Evolutionary conservation across 2,329 filamentous ascomycete species (phyloP), one percentile per base, ranked within the genome.

Genomic region (Penicillium sp.): DNA sequence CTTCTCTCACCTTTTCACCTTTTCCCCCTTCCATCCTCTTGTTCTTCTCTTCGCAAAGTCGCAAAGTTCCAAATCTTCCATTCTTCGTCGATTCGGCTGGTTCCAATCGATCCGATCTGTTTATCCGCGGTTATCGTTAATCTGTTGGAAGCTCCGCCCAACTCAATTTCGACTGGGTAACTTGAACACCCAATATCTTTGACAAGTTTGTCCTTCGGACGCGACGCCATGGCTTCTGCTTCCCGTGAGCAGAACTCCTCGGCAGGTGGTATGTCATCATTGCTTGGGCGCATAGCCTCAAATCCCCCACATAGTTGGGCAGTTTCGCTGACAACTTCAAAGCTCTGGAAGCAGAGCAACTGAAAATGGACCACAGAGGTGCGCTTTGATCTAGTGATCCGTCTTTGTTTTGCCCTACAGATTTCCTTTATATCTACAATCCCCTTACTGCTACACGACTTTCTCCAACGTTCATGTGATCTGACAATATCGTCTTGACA

Each of bases 171-270:
- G 31, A 25, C n/a, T 17, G 19, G 55, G 33, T 54, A 63, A 45
- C 48, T 54, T 46, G 21, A 35, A 56, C 52, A 50, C 47, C 25
- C 27, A 23, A 47, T 47, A 31, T 42, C 43, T 49, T 50, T 15
- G 31, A 33, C 38, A 48, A 52, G 15, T 54, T 21, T 43, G 41
- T 56, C 41, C 23, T 47, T 51, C 33, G 42, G 43, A 59, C 54
- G 31, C 7, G 55, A 50, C 48, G 37, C 40, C 23, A 68, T 67
- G 65, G 42, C 54, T 42, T 55, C 62, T 23, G 48, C 45, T 48
- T 52, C 58, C 29, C 50, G 56, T 35, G 62, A 67, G 48, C 57
- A 53, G n/a, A 53, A 51, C 47, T 45, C 54, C 48, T 52, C 55
- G 50, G 27, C 37, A 23, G 51, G 37, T 40, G 56, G 59, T 62